phyloP scores from a whole-genome alignment of 2,329 filamentous ascomycete species.

The Paracorniculantispora psalliotae region DNA sequence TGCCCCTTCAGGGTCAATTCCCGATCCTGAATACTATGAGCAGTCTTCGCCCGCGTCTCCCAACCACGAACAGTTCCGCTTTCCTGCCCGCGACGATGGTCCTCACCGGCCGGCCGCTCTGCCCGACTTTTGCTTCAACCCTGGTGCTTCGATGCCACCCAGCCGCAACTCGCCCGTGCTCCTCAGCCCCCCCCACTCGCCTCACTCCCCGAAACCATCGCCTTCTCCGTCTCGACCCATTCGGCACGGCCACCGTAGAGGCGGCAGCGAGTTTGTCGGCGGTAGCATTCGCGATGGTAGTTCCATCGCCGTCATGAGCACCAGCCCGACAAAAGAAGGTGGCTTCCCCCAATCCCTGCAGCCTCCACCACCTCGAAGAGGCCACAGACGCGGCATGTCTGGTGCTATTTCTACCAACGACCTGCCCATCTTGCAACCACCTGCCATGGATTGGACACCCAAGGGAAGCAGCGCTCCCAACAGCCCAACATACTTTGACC shows the following conservation, averaged over 20 bases:
- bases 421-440: slow-evolving; percentile 63
- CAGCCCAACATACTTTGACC: slow-evolving; percentile 49
- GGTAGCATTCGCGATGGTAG: slow-evolving; percentile 59
- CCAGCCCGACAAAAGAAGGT: slow-evolving; percentile 63
- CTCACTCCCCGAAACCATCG: slow-evolving; percentile 42
- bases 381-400: slow-evolving; percentile 67
- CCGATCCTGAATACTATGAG: neutral
- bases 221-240: slow-evolving; percentile 54
- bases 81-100: slow-evolving; percentile 25
- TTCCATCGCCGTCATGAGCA: slow-evolving; percentile 58
- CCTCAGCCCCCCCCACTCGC: slow-evolving; percentile 53
- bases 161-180: slow-evolving; percentile 32
- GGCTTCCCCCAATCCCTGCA: slow-evolving; percentile 53
- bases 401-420: slow-evolving; percentile 81
- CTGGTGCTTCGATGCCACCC: slow-evolving; percentile 34
- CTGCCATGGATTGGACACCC: slow-evolving; percentile 45
- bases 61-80: slow-evolving; percentile 30
- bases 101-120: slow-evolving; percentile 37
- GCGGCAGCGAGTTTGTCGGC: slow-evolving; percentile 82
- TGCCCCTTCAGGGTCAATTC: slow-evolving; percentile 36
- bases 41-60: neutral
- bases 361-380: slow-evolving; percentile 52
- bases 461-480: slow-evolving; percentile 59
- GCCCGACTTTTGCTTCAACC: slow-evolving; percentile 54
- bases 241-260: slow-evolving; percentile 72